A percentile compares a stretch with the other conserved stretches of the same genome.
Conservation (phyloP, 202 grass and related monocot genomes). For the Carex arenaria region DNA sequence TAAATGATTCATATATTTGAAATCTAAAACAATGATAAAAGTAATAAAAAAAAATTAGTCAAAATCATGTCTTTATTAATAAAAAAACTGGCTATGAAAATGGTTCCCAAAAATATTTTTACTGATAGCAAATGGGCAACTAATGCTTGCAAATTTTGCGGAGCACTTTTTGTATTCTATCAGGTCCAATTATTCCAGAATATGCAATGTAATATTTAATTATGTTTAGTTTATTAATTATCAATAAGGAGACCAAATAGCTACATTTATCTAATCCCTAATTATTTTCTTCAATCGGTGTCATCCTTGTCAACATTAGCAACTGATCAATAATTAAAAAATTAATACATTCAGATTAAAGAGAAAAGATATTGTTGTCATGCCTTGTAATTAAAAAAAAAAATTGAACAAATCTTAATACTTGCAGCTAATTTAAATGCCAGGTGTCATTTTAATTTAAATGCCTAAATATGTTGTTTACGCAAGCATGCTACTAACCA, state of each 20-base stretch:
- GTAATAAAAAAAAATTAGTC: too few relatives aligned
- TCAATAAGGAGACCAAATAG: neutral
- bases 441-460: neutral
- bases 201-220: neutral
- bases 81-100: too few relatives aligned
- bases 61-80: too few relatives aligned
- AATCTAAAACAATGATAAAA: too few relatives aligned
- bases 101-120: too few relatives aligned
- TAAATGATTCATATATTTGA: too few relatives aligned
- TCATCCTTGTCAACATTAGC: neutral
- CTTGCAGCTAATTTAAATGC: neutral
- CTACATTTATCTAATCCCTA: conserved; percentile 14
- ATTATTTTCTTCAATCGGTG: neutral
- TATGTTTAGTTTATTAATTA: neutral
- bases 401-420: neutral
- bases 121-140: neutral
- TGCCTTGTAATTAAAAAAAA: neutral
- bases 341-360: neutral
- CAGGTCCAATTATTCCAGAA: neutral
- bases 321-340: neutral
- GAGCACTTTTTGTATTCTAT: neutral
- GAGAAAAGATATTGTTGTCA: neutral
- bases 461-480: neutral
- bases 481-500: neutral
- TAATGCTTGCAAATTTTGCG: neutral